These are phyloP conservation scores for Endocalyx cinctus DNA, from an alignment of 2,329 filamentous ascomycete species.

Conservation along the genomic window DNA sequence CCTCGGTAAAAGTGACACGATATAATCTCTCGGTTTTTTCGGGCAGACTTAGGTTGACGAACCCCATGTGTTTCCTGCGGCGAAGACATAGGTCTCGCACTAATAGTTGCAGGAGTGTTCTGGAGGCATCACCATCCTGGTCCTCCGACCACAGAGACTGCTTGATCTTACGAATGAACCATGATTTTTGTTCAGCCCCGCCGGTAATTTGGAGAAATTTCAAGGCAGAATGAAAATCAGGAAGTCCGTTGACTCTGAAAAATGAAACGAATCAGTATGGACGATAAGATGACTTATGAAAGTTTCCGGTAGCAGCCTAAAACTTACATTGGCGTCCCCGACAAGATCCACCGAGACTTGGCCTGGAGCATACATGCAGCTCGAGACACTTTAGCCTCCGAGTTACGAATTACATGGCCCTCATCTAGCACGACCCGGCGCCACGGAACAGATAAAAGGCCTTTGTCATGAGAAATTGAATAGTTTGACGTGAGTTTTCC, in stretches of 20 bases:
- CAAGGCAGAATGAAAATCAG: conserved; percentile 75
- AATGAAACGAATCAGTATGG: too few relatives aligned
- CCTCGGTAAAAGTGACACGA: conserved; percentile 64
- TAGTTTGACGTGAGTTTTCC: conserved; percentile 68
- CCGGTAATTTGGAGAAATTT: conserved; percentile 73
- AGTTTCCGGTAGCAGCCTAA: too few relatives aligned
- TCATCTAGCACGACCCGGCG: conserved; percentile 77
- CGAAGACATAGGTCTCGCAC: conserved; percentile 79
- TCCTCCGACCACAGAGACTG: too few relatives aligned
- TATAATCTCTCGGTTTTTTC: conserved; percentile 74
- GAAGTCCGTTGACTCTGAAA: conserved; percentile 67
- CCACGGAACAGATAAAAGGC: conserved; percentile 56
- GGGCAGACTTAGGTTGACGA: conserved; percentile 76
- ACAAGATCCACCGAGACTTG: conserved; percentile 72
- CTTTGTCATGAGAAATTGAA: conserved; percentile 41
- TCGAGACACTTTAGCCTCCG: conserved; percentile 64
- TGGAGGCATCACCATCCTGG: conserved; percentile 23
- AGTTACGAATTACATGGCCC: conserved; percentile 77
- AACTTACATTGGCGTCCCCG: conserved; percentile 71
- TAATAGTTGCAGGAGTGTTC: conserved; percentile 61
- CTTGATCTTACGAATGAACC: conserved; percentile 70
- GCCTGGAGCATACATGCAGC: conserved; percentile 65
- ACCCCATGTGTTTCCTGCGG: conserved; percentile 82
- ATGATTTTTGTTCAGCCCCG: conserved; percentile 65
- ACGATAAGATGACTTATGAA: too few relatives aligned